Conservation (phyloP, 805 yeast genomes). For the Tetrapisispora fleetii region DNA sequence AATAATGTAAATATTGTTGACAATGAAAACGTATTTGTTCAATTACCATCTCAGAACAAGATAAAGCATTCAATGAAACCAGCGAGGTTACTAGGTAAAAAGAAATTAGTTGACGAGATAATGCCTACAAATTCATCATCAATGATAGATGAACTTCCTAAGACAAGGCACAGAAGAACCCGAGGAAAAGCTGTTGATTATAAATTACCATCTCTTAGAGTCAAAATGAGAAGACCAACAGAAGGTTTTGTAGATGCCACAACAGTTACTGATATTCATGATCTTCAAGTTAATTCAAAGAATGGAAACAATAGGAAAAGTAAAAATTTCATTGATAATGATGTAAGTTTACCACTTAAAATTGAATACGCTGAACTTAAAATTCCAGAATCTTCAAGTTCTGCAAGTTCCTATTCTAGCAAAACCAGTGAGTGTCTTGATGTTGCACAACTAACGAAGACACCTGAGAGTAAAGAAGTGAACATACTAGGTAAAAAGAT, state of each 20-base stretch:
- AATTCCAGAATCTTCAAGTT: neutral
- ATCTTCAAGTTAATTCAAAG: conserved; percentile 19
- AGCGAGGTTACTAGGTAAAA: conserved; percentile 13
- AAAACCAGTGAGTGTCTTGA: neutral
- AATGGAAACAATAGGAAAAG: conserved; percentile 2
- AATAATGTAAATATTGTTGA: neutral
- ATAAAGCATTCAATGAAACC: conserved; percentile 27
- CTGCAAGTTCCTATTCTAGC: neutral
- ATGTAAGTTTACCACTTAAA: neutral
- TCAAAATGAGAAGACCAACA: conserved; percentile 59
- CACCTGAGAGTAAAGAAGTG: neutral
- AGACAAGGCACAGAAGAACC: conserved; percentile 36
- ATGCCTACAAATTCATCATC: conserved; percentile 29
- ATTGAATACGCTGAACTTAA: neutral
- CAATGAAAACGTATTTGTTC: neutral
- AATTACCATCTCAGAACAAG: conserved; percentile 15
- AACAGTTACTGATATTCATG: conserved; percentile 29
- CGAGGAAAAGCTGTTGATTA: conserved; percentile 53
- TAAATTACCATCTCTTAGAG: conserved; percentile 54
- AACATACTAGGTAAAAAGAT: neutral
- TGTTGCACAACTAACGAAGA: neutral
- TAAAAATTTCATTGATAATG: no score
- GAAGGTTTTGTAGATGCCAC: conserved; percentile 55
- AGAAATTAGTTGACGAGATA: conserved; percentile 31
- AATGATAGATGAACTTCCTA: conserved; percentile 11